These are phyloP conservation scores for Oryza meyeriana DNA, from an alignment of 176 grass and related monocot genomes.

Conservation along the genomic window DNA sequence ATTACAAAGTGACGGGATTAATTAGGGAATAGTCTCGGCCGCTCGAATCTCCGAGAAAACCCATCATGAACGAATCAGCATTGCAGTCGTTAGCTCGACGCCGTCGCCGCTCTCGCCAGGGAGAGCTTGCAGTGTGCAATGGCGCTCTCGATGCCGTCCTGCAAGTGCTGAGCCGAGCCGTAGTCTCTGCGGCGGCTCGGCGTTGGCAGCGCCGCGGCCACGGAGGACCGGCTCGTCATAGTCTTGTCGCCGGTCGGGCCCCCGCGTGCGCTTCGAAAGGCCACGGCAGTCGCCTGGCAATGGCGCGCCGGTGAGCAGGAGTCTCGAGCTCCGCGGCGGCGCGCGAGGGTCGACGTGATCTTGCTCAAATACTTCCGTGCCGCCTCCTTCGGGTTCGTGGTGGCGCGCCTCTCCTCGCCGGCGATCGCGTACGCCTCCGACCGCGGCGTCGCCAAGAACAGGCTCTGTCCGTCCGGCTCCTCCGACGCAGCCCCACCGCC, in stretches of 20 bases:
- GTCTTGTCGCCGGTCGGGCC: neutral
- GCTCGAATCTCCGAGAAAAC: no score
- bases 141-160: conserved; percentile 15
- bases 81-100: neutral
- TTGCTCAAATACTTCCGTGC: conserved; percentile 16
- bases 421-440: neutral
- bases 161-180: neutral
- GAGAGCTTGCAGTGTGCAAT: conserved; percentile 30
- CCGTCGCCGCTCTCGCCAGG: neutral
- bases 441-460: neutral
- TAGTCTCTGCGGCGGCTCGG: neutral
- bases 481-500: neutral
- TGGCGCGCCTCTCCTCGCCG: neutral
- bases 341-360: neutral
- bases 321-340: neutral
- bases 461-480: neutral
- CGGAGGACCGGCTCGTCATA: neutral
- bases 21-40: no score
- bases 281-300: no score
- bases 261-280: neutral
- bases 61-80: neutral
- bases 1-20: no score
- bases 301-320: no score
- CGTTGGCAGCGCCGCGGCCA: neutral
- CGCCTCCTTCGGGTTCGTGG: neutral